Base-by-base conservation (phyloP, 1,284 basidiomycete species). In the Trametes versicolor region DNA sequence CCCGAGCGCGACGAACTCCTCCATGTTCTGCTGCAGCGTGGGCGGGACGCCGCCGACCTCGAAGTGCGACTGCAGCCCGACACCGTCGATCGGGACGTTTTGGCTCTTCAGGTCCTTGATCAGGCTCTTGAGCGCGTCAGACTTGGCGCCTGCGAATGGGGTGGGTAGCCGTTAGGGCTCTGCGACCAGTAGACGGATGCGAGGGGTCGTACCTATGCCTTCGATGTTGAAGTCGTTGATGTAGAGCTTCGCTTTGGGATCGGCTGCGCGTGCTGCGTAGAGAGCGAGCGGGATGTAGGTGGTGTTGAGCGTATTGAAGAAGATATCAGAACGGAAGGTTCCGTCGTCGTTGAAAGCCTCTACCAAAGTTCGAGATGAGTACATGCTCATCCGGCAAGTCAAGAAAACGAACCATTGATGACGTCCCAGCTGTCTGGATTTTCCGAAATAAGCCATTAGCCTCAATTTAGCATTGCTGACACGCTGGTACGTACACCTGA, bases 281-380 rank as follows among this genome's bases (percentile, higher is more conserved):
- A 86, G 77, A 5, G 83, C 84, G 55, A 81, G 78, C 13, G 76
- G 70, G 59, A 85, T 78, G 73, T 82, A 86, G 29, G 71, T 70
- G 2, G 76, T 76, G 27, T 82, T 82, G 19, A 84, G 79, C 2
- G 80, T 81, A 67, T 80, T 78, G 75, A 77, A 82, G 76, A 84
- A 86, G 34, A 85, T 78, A 59, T 79, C 78, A 13, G 66, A 59
- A 43, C 85, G 80, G 73, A 78, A 84, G 4, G 84, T 86, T 19
- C 87, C 87, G 68, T 88, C 83, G 34, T 88, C 87, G 67, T 87
- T 87, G 76, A 88, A 84, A 0, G 85, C 81, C 69, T 89, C 78
- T 77, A 66, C 21, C n/a, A 49, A 27, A 6, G 15, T 19, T 17
- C 17, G 34, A 9, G 19, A 43, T 12, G 13, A 32, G 23, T 19